A percentile compares a stretch with the other conserved stretches of the same genome.
phyloP scores from a whole-genome alignment of 176 grass and related monocot species.

The Olyra latifolia region DNA sequence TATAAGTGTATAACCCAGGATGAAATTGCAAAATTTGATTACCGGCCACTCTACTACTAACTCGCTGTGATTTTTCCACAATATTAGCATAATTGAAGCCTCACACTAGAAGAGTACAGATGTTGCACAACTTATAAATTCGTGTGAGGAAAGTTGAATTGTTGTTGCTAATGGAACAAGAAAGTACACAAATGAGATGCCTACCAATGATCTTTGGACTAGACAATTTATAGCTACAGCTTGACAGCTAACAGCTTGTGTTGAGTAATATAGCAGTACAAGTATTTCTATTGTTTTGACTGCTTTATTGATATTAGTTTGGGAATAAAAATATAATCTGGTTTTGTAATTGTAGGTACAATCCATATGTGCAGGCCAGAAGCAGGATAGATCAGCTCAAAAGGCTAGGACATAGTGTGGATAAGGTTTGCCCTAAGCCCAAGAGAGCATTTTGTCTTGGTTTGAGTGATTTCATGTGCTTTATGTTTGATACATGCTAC shows the following conservation, averaged over 20 bases:
- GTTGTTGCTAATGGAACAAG: not conserved
- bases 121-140: not conserved
- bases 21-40: not conserved
- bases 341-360: slow-evolving; percentile 67
- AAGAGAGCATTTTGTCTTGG: not conserved
- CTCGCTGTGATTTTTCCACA: not conserved
- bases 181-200: slow-evolving; percentile 16
- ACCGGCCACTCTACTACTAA: not conserved
- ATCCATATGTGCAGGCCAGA: slow-evolving; percentile 96
- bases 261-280: not conserved
- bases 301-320: slow-evolving; percentile 5
- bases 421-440: slow-evolving; percentile 65
- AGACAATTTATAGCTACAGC: not conserved
- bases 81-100: not conserved
- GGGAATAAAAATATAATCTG: not conserved
- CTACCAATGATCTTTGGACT: not conserved
- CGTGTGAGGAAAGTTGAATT: not conserved
- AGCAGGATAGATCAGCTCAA: slow-evolving; percentile 99
- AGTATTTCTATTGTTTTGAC: slow-evolving; percentile 17
- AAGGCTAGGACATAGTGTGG: slow-evolving; percentile 93
- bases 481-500: slow-evolving; percentile 9
- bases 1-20: not conserved
- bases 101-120: not conserved
- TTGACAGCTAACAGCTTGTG: not conserved
- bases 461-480: not conserved